A percentile compares a stretch with the other conserved stretches of the same genome.
These are phyloP conservation scores for Kluyveromyces nonfermentans DNA, from an alignment of 805 yeast species.

Conservation along the genomic window DNA sequence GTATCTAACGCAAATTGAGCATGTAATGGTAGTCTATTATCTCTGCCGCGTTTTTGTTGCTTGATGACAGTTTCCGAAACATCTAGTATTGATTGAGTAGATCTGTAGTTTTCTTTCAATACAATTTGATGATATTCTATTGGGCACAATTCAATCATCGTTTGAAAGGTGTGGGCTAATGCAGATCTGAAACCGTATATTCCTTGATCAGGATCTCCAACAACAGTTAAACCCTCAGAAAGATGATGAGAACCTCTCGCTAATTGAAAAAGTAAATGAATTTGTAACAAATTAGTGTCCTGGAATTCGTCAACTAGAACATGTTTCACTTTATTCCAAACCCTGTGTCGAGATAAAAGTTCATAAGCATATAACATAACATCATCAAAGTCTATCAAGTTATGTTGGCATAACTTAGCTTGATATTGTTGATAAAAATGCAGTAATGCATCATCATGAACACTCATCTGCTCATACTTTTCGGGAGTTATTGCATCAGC, in stretches of 20 bases:
- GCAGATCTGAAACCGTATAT: constrained; percentile 87
- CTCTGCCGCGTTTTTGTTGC: constrained; percentile 37
- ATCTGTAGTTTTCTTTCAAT: constrained; percentile 69
- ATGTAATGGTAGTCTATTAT: constrained; percentile 34
- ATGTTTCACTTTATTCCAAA: constrained; percentile 46
- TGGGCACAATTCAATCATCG: constrained; percentile 39
- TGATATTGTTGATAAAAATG: constrained; percentile 48
- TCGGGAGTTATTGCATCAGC: constrained; percentile 40
- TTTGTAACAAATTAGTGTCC: constrained; percentile 76
- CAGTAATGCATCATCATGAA: constrained; percentile 27
- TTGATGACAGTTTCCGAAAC: constrained; percentile 58
- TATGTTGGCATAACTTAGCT: constrained; percentile 31
- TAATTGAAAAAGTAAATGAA: constrained; percentile 51
- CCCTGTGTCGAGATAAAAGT: constrained; percentile 37
- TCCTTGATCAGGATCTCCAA: constrained; percentile 96
- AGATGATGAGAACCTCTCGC: constrained; percentile 32
- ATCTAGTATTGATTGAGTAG: constrained; percentile 56
- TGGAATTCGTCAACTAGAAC: constrained; percentile 92
- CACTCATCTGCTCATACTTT: constrained; percentile 26
- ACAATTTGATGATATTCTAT: constrained; percentile 29
- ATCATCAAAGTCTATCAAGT: constrained; percentile 75
- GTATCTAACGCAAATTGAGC: constrained; percentile 38
- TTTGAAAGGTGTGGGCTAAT: constrained; percentile 51
- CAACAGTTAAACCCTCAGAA: constrained; percentile 63
- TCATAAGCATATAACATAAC: constrained; percentile 48